These are phyloP conservation scores for Iris macrosiphon DNA, from an alignment of 106 monocot species.

Conservation along the genomic window DNA sequence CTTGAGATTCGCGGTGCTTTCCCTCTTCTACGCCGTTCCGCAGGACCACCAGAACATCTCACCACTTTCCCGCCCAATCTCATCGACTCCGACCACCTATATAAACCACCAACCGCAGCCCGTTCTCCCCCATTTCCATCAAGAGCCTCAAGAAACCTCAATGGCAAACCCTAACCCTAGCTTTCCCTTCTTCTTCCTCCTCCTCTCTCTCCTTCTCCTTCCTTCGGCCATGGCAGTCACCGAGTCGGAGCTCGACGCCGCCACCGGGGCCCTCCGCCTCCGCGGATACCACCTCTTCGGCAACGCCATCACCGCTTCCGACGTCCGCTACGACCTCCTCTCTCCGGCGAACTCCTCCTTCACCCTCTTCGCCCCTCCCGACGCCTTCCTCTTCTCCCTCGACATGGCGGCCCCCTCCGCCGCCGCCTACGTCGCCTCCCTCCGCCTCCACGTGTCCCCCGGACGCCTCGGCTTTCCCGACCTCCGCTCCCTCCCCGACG, in stretches of 20 bases:
- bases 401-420: conserved; percentile 1
- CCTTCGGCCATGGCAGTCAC: not conserved
- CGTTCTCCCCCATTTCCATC: not conserved
- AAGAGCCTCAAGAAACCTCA: too few species aligned
- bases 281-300: conserved; percentile 19
- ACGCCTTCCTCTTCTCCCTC: conserved; percentile 14
- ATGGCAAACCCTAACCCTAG: conserved; percentile 5
- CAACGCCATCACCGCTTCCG: conserved; percentile 22
- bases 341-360: not conserved
- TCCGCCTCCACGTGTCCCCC: conserved; percentile 19
- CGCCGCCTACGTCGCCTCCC: conserved; percentile 8
- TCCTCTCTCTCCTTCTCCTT: not conserved
- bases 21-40: too few species aligned
- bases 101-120: too few species aligned
- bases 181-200: conserved; percentile 3
- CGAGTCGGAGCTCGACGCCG: conserved; percentile 16
- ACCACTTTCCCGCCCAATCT: too few species aligned
- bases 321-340: conserved; percentile 23
- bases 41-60: too few species aligned
- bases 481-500: conserved; percentile 2
- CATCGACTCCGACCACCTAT: too few species aligned
- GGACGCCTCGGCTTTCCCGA: conserved; percentile 6
- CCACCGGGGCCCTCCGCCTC: conserved; percentile 8
- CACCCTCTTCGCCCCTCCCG: conserved; percentile 25
- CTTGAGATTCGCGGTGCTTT: too few species aligned